A percentile compares a stretch with the other conserved stretches of the same genome.
These are phyloP conservation scores for Gloeophyllum trabeum DNA, from an alignment of 768 basidiomycete species.

Conservation along the genomic window DNA sequence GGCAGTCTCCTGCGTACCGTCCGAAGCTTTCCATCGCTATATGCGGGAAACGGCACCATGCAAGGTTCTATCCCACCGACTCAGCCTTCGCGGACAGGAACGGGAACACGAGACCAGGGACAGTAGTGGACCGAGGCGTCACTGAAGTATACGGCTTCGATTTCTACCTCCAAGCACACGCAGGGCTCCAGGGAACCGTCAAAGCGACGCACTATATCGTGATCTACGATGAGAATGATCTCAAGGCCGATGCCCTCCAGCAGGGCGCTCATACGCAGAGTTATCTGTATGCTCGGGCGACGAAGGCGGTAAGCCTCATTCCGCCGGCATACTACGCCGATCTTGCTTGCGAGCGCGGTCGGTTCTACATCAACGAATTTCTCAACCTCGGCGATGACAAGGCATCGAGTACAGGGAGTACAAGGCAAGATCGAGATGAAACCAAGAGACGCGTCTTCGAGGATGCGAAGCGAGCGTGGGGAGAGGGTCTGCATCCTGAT, in stretches of 20 bases:
- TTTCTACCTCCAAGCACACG: constrained; percentile 46
- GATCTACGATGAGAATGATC: constrained; percentile 63
- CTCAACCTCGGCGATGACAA: constrained; percentile 32
- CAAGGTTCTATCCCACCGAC: constrained; percentile 47
- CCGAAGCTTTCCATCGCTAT: constrained; percentile 65
- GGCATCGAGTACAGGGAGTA: constrained; percentile 6
- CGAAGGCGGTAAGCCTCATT: constrained; percentile 72
- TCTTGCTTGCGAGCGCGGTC: constrained; percentile 70
- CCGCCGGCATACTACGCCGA: constrained; percentile 79
- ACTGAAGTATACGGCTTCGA: constrained; percentile 28
- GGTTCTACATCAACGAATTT: constrained; percentile 68
- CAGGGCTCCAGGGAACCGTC: constrained; percentile 61
- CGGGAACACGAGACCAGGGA: constrained; percentile 72
- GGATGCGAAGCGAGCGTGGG: constrained; percentile 28
- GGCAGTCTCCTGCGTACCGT: constrained; percentile 34
- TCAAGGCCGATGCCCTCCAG: constrained; percentile 66
- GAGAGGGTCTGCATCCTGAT: constrained; percentile 33
- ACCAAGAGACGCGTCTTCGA: constrained; percentile 22
- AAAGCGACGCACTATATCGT: constrained; percentile 72
- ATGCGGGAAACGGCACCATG: constrained; percentile 67
- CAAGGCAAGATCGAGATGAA: constrained; percentile 17
- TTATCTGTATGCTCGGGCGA: constrained; percentile 76
- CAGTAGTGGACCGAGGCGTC: constrained; percentile 70
- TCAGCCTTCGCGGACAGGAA: constrained; percentile 42
- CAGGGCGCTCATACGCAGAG: constrained; percentile 56